Evolutionary conservation across 2,329 filamentous ascomycete species (phyloP), one percentile per base, ranked within the genome.

Genomic region (Penicillium sp.): DNA sequence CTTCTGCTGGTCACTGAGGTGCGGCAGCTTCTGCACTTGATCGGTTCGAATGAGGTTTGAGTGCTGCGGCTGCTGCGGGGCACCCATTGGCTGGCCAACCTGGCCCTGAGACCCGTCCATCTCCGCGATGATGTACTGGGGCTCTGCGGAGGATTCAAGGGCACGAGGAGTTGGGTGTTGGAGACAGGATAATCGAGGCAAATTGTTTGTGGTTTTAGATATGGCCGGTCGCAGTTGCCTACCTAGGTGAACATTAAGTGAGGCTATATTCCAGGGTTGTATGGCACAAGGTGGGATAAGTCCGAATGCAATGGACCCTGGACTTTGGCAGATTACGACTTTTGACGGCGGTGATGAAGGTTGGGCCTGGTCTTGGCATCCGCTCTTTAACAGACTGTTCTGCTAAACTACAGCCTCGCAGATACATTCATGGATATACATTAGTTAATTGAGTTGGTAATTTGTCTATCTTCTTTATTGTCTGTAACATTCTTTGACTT

Each of bases 1-100:
- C 70, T 85, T 86, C 62, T 82, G 78, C 46, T 79, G 71, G 9
- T 82, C 79, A 57, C 71, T 79, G 31, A 86, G 72, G 67, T 79
- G 75, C 6, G 80, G 79, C 6, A 84, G 72, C 54, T 76, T 76
- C 57, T 78, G 76, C 49, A 84, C 80, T 57, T 82, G 78, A 54
- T 80, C 77, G 31, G 80, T 79, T 42, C 76, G 76, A 60, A 83
- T 81, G 46, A 80, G 65, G 51, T 76, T 74, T 6, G 75, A 72
- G 46, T 77, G 72, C 60, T 77, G 75, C 57, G 73, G 72, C 58
- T 71, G 70, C 9, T 71, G 70, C 9, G 64, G 62, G 15, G 68
- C 65, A 46, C 62, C 57, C 61, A 71, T 69, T 41, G 67, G 65
- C 58, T 72, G 68, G 38, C 64, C 62, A 21, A 60, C 58, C 48